Percentiles rank a stretch among this genome's conserved stretches.
Evolutionary conservation across 2,329 filamentous ascomycete genomes (phyloP).

Genomic region (Aureobasidium sp.): DNA sequence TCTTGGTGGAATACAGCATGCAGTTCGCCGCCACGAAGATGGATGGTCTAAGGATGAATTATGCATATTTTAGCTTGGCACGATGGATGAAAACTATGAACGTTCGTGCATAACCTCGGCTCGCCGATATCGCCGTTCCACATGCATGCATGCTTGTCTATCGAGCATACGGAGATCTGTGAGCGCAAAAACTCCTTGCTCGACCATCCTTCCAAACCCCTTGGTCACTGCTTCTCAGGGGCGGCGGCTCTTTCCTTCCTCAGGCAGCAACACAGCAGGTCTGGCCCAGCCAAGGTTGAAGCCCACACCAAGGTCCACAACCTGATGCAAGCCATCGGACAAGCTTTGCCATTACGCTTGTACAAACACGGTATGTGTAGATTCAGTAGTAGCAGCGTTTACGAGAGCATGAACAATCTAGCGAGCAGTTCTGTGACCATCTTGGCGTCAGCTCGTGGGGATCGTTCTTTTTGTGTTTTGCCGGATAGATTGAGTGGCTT

Average conservation of each 20-base stretch:
- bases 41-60: neutral
- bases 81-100: neutral
- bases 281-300: neutral
- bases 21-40: neutral
- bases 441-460: neutral
- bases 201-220: neutral
- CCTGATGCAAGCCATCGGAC: neutral
- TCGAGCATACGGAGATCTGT: neutral
- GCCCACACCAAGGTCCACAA: neutral
- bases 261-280: neutral
- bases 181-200: neutral
- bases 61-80: neutral
- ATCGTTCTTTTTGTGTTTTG: neutral
- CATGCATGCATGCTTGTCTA: constrained; percentile 2
- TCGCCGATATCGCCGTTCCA: neutral
- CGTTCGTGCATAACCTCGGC: neutral
- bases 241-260: constrained; percentile 1
- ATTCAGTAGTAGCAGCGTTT: neutral
- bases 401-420: neutral
- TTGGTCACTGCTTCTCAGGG: constrained; percentile 14
- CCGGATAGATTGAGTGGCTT: constrained; percentile 12
- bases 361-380: neutral
- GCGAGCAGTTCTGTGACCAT: neutral
- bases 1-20: neutral
- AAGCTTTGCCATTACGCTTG: constrained; percentile 10